Evolutionary conservation across 495 filamentous ascomycete species (phyloP), one percentile per base, ranked within the genome.

Genomic region (Lophium mytilinum): DNA sequence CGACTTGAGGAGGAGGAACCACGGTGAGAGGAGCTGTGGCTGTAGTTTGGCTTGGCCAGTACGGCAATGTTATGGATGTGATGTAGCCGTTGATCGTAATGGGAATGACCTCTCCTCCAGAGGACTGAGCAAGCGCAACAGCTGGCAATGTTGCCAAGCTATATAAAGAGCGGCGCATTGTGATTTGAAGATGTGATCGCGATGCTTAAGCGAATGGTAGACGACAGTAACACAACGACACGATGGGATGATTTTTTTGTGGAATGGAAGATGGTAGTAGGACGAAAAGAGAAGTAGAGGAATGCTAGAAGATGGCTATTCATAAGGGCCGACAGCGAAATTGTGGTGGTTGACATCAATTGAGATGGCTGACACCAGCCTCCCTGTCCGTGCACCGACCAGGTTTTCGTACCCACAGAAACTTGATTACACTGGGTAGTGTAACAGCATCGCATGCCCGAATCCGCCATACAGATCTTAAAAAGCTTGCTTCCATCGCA

Each of bases 61-160:
- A 48, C 4, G 45, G 45, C 21, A 48, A 48, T 48, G 45, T 48
- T 48, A 48, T 48, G 2, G 45, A 48, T n/a, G 45, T 48, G 14
- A 48, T 48, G 21, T 48, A 48, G 8, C 45, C 45, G 30, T 48
- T 48, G 45, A 48, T 48, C 2, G 45, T 48, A 8, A 48, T 48
- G 30, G 45, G 45, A 33, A 48, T 48, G 45, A 48, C 45, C 45
- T 48, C 45, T 48, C 39, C 39, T 2, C 45, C 45, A 48, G 45
- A 48, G 12, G 45, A 48, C 21, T 48, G 45, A 9, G 45, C 45
- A 24, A 48, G 45, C 9, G 45, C 45, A 24, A 48, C 0, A 48
- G 45, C 19, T 2, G 45, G 45, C 21, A 48, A 24, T 24, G 45
- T 24, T 48, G 45, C 45, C 17, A 48, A 48, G 6, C 17, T 33